Percentiles rank a stretch among this genome's conserved stretches.
These are phyloP conservation scores for Styphnolobium japonicum DNA, from an alignment of 306 rosid genomes.

Conservation along the genomic window DNA sequence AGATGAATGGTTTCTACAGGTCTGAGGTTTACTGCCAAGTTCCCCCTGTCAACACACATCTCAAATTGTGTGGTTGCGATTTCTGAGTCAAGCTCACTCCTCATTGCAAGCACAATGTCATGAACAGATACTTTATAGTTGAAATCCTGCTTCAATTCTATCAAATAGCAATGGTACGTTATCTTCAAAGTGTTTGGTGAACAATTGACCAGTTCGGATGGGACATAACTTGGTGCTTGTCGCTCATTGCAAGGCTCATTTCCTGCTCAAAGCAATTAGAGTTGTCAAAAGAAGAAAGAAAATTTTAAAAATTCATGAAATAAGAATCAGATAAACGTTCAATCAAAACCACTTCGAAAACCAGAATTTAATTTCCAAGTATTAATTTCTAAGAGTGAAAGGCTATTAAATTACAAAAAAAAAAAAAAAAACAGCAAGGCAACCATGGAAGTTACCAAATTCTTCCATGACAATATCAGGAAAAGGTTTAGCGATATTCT, in stretches of 20 bases:
- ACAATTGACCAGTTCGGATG: constrained; percentile 46
- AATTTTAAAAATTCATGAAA: not conserved
- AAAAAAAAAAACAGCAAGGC: not conserved
- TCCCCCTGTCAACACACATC: constrained; percentile 41
- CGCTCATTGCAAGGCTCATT: constrained; percentile 27
- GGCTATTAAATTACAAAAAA: not conserved
- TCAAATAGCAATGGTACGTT: constrained; percentile 52
- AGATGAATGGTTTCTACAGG: constrained; percentile 34
- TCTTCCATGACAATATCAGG: not conserved
- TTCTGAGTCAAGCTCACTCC: constrained; percentile 45
- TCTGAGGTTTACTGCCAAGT: constrained; percentile 34
- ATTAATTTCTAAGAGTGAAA: not conserved
- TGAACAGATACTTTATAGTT: constrained; percentile 22
- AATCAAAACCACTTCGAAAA: not conserved
- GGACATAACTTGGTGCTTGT: constrained; percentile 56
- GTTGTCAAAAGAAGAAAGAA: not conserved
- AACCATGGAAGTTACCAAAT: not conserved
- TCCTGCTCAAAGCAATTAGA: constrained; percentile 29
- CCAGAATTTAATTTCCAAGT: not conserved
- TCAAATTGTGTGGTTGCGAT: constrained; percentile 37
- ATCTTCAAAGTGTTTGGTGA: constrained; percentile 12
- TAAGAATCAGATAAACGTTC: not conserved
- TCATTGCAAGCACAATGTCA: constrained; percentile 50
- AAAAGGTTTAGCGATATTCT: not conserved
- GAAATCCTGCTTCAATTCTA: constrained; percentile 54